A percentile compares a stretch with the other conserved stretches of the same genome.
Evolutionary conservation across 257 asterid species (phyloP).

Genomic region (Solanum chaucha): DNA sequence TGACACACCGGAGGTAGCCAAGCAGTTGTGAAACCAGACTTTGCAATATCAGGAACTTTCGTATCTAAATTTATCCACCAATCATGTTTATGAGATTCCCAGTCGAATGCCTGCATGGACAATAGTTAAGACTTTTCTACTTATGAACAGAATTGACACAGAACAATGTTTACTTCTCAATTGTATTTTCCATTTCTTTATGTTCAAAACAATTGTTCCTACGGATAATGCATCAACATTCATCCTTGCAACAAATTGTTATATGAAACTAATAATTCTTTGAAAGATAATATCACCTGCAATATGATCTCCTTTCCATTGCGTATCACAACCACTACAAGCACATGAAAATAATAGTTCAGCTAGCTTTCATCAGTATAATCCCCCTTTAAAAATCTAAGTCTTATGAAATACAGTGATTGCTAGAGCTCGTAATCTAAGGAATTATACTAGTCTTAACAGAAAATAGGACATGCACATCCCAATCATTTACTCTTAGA

Average conservation of each 20-base stretch:
- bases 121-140: not conserved
- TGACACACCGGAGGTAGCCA: constrained; percentile 92
- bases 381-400: not conserved
- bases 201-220: not conserved
- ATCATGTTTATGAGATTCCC: constrained; percentile 91
- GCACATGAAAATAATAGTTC: constrained; percentile 4
- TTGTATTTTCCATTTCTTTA: not conserved
- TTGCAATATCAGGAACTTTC: constrained; percentile 79
- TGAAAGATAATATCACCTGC: constrained; percentile 44
- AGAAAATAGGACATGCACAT: not conserved
- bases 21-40: constrained; percentile 86
- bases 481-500: not conserved
- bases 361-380: not conserved
- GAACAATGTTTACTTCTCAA: not conserved
- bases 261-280: not conserved
- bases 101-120: constrained; percentile 71
- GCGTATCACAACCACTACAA: constrained; percentile 62
- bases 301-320: constrained; percentile 68
- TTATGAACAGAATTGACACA: not conserved
- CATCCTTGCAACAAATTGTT: not conserved
- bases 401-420: not conserved
- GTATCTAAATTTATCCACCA: constrained; percentile 86
- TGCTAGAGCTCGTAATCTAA: not conserved
- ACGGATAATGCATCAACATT: not conserved
- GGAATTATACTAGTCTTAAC: not conserved